Evolutionary conservation across 306 rosid species (phyloP).

Genomic region (Ormosia emarginata): DNA sequence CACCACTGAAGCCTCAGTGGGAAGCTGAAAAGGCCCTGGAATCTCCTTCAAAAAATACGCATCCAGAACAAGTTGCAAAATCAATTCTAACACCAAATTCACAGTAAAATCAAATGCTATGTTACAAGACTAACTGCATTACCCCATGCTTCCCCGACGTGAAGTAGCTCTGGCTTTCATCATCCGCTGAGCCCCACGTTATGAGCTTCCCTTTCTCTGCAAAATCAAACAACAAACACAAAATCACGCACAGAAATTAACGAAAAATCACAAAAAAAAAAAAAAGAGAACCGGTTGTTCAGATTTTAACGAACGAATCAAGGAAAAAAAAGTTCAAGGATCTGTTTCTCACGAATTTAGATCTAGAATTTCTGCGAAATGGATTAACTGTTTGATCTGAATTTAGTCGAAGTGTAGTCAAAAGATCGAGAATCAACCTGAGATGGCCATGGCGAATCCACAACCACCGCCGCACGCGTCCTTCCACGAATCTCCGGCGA

Average conservation of each 20-base stretch:
- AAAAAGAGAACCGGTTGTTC: neutral
- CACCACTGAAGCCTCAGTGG: slow-evolving; percentile 58
- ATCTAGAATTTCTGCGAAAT: slow-evolving; percentile 2
- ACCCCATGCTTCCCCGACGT: slow-evolving; percentile 84
- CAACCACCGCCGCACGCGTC: slow-evolving; percentile 89
- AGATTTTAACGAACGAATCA: neutral
- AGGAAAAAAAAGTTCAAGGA: neutral
- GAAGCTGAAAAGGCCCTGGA: slow-evolving; percentile 68
- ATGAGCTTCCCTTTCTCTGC: slow-evolving; percentile 72
- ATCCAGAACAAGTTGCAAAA: slow-evolving; percentile 39
- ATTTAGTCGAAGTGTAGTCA: slow-evolving; percentile 13
- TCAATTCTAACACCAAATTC: slow-evolving; percentile 38
- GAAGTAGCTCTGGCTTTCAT: slow-evolving; percentile 66
- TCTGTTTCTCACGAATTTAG: neutral
- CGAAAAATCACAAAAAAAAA: neutral
- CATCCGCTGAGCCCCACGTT: slow-evolving; percentile 86
- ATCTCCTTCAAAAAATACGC: slow-evolving; percentile 62
- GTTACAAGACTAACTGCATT: slow-evolving; percentile 37
- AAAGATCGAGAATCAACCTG: slow-evolving; percentile 54
- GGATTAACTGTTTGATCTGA: neutral
- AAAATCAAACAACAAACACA: slow-evolving; percentile 3
- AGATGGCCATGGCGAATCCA: slow-evolving; percentile 87
- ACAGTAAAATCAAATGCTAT: slow-evolving; percentile 16
- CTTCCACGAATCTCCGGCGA: slow-evolving; percentile 57
- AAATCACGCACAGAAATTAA: neutral